phyloP scores from a whole-genome alignment of 2,329 filamentous ascomycete genomes.

The Eutypa lata region DNA sequence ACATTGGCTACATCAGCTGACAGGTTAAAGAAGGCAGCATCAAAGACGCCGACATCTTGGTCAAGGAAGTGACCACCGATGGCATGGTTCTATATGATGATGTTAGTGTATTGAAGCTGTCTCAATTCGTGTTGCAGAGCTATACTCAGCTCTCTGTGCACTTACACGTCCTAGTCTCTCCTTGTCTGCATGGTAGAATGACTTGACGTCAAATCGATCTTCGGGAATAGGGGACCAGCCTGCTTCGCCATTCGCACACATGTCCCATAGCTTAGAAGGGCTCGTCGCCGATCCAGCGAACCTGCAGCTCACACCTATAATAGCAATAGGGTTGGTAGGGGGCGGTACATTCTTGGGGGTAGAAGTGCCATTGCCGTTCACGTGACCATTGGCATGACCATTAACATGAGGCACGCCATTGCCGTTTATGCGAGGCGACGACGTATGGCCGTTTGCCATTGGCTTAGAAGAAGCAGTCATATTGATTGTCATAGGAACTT shows the following conservation, averaged over 20 bases:
- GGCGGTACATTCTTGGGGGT: no score
- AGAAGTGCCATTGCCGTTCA: no score
- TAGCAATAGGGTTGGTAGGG: constrained; percentile 24
- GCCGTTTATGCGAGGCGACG: no score
- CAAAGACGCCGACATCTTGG: constrained; percentile 6
- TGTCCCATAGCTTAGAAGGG: constrained; percentile 20
- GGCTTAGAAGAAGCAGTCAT: no score
- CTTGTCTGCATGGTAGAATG: constrained; percentile 12
- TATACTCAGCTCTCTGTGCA: no score
- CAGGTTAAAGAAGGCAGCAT: constrained; percentile 10
- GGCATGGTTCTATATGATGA: no score
- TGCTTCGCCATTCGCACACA: constrained; percentile 16
- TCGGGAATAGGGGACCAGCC: constrained; percentile 21
- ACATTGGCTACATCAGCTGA: not conserved
- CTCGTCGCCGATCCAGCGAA: constrained; percentile 22
- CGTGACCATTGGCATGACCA: no score
- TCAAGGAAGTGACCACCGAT: constrained; percentile 9
- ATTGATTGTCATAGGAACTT: no score
- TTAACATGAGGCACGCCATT: no score
- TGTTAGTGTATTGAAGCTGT: no score
- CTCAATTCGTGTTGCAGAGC: no score
- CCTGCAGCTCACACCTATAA: constrained; percentile 26
- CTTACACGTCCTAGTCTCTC: constrained; percentile 16
- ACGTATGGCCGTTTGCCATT: no score
- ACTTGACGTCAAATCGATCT: constrained; percentile 15